Conservation (phyloP, 768 basidiomycete genomes). For the Boletus vinaceobasis region DNA sequence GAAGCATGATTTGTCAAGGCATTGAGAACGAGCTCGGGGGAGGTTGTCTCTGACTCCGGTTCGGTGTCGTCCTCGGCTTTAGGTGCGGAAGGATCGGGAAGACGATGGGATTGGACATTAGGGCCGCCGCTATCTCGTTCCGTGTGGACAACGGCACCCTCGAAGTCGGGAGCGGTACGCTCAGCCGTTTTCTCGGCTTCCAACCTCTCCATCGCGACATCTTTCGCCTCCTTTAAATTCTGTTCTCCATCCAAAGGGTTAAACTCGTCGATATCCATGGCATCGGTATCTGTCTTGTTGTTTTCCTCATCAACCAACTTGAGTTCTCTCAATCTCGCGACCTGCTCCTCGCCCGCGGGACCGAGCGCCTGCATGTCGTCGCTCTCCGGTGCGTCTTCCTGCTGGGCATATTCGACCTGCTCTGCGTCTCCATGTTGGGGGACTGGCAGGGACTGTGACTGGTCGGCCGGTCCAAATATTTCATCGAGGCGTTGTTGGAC, state of each 20-base stretch:
- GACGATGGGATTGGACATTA: conserved; percentile 4
- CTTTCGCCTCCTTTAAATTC: conserved; percentile 26
- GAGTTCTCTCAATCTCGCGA: conserved; percentile 77
- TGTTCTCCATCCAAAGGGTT: conserved; percentile 9
- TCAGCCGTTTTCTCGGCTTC: conserved; percentile 28
- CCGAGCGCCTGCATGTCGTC: conserved; percentile 88
- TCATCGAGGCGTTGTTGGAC: conserved; percentile 82
- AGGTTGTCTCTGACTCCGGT: conserved; percentile 12
- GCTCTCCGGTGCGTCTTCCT: conserved; percentile 58
- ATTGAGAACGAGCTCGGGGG: conserved; percentile 20
- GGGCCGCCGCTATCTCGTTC: conserved; percentile 16
- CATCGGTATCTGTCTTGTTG: conserved; percentile 35
- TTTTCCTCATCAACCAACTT: conserved; percentile 64
- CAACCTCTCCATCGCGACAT: conserved; percentile 25
- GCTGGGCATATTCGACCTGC: conserved; percentile 68
- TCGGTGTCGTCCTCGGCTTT: conserved; percentile 30
- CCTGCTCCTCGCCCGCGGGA: conserved; percentile 79
- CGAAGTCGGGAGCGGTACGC: conserved; percentile 32
- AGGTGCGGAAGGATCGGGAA: conserved; percentile 25
- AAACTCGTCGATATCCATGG: conserved; percentile 50
- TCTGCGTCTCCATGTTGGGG: conserved; percentile 39
- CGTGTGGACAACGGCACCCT: conserved; percentile 45
- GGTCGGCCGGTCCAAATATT: conserved; percentile 53
- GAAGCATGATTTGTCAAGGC: conserved; percentile 19
- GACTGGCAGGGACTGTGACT: conserved; percentile 27